Conservation (phyloP, 371 early-diverging fungal genomes). For the Batrachochytrium dendrobatidis region DNA sequence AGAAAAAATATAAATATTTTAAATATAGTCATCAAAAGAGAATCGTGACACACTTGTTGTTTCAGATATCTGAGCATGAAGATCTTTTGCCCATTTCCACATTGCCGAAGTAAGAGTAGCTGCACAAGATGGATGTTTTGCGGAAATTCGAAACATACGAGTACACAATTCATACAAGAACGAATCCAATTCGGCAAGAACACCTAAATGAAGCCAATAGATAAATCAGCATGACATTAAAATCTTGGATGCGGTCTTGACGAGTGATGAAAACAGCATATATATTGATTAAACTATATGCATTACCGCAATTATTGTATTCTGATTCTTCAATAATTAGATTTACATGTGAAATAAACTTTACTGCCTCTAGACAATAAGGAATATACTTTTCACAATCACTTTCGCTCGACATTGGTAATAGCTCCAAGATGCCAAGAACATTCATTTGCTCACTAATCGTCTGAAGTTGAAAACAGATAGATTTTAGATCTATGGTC, state of each 20-base stretch:
- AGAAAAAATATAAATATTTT: background rate
- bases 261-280: too few relatives aligned
- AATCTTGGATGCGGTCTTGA: too few relatives aligned
- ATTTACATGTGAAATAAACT: background rate
- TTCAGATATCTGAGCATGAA: background rate
- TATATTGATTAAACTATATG: too few relatives aligned
- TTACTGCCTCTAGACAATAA: background rate
- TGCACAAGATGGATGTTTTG: background rate
- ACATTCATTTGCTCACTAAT: background rate
- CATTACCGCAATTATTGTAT: background rate
- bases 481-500: too few relatives aligned
- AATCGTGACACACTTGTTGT: background rate
- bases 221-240: too few relatives aligned
- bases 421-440: background rate
- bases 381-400: background rate
- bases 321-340: background rate
- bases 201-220: background rate
- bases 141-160: background rate
- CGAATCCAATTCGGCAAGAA: background rate
- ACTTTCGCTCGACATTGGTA: background rate
- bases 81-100: background rate
- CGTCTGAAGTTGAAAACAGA: too few relatives aligned
- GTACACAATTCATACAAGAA: background rate
- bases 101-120: background rate
- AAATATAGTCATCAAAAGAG: background rate